Conservation (phyloP, 2,329 filamentous ascomycete genomes). For the Alternaria sp. region DNA sequence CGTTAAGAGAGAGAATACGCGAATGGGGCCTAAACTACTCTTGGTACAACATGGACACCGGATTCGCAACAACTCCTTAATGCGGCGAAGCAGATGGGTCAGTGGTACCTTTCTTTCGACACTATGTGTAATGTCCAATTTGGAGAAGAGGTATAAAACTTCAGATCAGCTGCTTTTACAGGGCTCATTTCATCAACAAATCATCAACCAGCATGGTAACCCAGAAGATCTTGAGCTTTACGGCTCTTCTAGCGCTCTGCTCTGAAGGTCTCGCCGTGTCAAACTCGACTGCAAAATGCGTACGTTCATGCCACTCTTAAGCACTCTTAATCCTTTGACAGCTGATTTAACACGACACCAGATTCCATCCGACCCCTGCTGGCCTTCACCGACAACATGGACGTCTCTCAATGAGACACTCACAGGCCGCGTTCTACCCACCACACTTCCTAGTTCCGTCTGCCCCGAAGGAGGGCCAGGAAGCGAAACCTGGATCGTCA, state of each 20-base stretch:
- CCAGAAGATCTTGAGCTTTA: neutral
- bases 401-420: neutral
- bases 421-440: neutral
- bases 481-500: neutral
- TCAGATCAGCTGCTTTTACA: neutral
- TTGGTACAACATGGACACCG: neutral
- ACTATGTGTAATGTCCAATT: too few species aligned
- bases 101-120: too few species aligned
- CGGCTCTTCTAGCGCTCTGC: neutral
- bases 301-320: neutral
- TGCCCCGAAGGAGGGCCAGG: neutral
- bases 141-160: neutral
- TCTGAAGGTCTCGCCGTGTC: neutral
- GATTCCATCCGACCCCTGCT: neutral
- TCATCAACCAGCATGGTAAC: neutral
- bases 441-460: neutral
- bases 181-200: neutral
- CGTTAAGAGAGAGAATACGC: neutral
- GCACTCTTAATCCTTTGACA: too few species aligned
- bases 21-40: neutral
- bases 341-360: neutral
- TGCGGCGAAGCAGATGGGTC: neutral
- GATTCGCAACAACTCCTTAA: neutral
- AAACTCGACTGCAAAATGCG: neutral
- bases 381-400: neutral